Evolutionary conservation across 495 filamentous ascomycete genomes (phyloP).

Genomic region (Trichoderma parareesei): DNA sequence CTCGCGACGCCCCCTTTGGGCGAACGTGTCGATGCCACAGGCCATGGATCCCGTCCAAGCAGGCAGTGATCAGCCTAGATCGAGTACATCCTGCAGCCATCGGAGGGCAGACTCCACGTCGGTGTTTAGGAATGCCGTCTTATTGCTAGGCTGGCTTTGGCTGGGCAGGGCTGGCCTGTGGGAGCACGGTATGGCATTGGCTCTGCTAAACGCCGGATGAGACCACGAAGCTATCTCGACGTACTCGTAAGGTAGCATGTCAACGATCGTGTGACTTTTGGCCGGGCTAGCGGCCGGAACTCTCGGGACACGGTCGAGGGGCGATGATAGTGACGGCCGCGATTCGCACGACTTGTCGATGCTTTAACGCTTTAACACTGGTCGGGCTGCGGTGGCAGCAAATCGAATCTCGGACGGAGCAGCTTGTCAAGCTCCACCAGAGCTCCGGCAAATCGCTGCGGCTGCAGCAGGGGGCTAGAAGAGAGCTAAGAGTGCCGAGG

Average conservation of each 20-base stretch:
- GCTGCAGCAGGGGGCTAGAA: neutral
- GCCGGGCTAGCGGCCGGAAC: constrained; percentile 6
- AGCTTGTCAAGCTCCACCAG: neutral
- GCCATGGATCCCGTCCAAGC: neutral
- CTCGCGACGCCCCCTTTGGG: neutral
- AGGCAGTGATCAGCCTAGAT: neutral
- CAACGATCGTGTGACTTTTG: neutral
- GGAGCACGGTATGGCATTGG: neutral
- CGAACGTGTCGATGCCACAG: neutral
- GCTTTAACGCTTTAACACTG: neutral
- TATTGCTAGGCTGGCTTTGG: neutral
- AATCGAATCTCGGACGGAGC: neutral
- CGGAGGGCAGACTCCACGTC: neutral
- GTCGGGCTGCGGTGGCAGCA: neutral
- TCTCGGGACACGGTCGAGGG: constrained; percentile 9
- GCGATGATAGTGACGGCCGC: constrained; percentile 3
- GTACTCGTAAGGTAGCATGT: no score
- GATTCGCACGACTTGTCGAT: neutral
- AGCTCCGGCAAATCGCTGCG: neutral
- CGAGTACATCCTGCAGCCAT: neutral
- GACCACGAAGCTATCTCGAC: neutral
- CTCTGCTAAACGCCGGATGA: neutral
- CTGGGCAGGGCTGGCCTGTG: neutral
- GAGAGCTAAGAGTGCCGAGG: neutral
- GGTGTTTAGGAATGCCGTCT: neutral